Evolutionary conservation across 345 rosid genomes (phyloP).

Genomic region (Gynandropsis gynandra): DNA sequence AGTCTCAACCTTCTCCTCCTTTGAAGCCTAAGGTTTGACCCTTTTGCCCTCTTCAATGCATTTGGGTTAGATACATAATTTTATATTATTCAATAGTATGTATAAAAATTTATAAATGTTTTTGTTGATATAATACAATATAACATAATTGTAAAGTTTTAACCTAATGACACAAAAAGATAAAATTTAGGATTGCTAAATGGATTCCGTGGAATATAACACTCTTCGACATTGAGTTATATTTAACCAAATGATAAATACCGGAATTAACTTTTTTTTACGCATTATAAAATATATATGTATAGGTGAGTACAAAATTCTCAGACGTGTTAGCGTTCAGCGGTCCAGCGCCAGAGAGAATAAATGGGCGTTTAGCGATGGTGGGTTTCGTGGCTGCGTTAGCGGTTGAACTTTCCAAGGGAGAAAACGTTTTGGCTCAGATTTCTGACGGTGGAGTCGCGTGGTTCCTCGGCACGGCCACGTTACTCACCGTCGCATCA

Average conservation of each 20-base stretch:
- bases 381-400: constrained; percentile 68
- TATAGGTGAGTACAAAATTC: constrained; percentile 48
- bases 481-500: constrained; percentile 56
- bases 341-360: constrained; percentile 89
- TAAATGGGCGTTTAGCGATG: constrained; percentile 88
- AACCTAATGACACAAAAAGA: too few relatives aligned
- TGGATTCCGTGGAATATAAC: too few relatives aligned
- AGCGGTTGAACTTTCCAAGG: constrained; percentile 55
- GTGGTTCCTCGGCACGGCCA: constrained; percentile 51
- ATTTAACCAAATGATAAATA: not conserved
- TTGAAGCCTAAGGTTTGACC: constrained; percentile 25
- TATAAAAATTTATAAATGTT: not conserved
- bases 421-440: constrained; percentile 59
- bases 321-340: constrained; percentile 61
- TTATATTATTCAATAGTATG: not conserved
- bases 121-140: too few relatives aligned
- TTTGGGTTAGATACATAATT: too few relatives aligned
- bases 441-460: constrained; percentile 50
- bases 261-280: not conserved
- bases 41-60: too few relatives aligned
- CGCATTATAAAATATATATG: not conserved
- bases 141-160: too few relatives aligned
- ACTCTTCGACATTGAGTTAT: too few relatives aligned
- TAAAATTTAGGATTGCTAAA: too few relatives aligned
- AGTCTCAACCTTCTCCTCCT: constrained; percentile 21